phyloP scores from a whole-genome alignment of 2,329 filamentous ascomycete species.

The Neospermospora avenae region DNA sequence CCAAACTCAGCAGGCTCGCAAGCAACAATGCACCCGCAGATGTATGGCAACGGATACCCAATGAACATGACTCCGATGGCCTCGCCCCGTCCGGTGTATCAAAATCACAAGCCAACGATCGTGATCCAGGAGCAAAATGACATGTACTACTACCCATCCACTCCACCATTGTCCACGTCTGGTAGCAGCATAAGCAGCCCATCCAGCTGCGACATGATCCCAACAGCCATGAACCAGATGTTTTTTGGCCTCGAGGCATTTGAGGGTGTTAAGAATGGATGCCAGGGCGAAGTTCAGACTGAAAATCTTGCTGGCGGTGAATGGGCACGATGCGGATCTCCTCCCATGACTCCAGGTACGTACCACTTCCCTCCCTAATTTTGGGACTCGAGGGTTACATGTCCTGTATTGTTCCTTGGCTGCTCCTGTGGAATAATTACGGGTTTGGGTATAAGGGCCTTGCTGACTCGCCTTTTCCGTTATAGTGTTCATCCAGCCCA shows the following conservation, averaged over 20 bases:
- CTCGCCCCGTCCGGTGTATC: constrained; percentile 67
- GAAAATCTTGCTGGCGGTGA: constrained; percentile 72
- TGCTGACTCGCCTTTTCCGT: constrained; percentile 17
- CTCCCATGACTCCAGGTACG: constrained; percentile 89
- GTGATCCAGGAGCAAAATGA: constrained; percentile 60
- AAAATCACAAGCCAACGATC: constrained; percentile 78
- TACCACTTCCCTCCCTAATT: constrained; percentile 31
- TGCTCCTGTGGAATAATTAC: constrained; percentile 4
- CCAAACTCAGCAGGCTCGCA: constrained; percentile 65
- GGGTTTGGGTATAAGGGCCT: constrained; percentile 4
- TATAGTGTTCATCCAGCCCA: constrained; percentile 63
- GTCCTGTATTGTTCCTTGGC: not conserved
- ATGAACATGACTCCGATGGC: constrained; percentile 66
- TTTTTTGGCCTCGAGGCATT: constrained; percentile 70
- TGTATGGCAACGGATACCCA: constrained; percentile 32
- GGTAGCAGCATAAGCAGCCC: constrained; percentile 86
- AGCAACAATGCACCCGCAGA: constrained; percentile 38
- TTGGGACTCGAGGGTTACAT: not conserved
- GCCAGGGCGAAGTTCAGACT: constrained; percentile 65
- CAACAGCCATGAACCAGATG: constrained; percentile 78
- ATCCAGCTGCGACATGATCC: constrained; percentile 70
- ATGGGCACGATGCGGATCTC: constrained; percentile 75
- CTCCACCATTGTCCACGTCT: constrained; percentile 80
- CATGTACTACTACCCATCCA: constrained; percentile 72
- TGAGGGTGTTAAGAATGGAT: constrained; percentile 65